Evolutionary conservation across 345 rosid genomes (phyloP).

Genomic region (Gossypioides kirkii): DNA sequence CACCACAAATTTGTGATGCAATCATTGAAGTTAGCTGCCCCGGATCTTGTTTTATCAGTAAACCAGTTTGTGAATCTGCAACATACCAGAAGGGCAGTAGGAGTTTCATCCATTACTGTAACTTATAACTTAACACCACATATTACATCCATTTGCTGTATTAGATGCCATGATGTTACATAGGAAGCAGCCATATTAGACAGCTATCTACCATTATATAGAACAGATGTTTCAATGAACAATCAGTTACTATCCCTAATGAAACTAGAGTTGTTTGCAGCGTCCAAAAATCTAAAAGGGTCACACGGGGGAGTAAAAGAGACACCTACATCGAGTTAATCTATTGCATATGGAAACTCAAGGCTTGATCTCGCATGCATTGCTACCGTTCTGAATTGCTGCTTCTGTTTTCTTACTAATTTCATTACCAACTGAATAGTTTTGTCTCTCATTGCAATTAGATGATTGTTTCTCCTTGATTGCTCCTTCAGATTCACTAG

Average conservation of each 20-base stretch:
- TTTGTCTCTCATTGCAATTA: constrained; percentile 13
- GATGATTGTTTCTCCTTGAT: constrained; percentile 9
- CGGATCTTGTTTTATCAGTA: not conserved
- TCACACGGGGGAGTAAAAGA: too few species aligned
- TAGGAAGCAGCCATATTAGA: constrained; percentile 17
- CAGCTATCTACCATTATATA: constrained; percentile 24
- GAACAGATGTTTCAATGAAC: too few species aligned
- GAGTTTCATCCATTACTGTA: not conserved
- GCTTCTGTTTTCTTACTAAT: constrained; percentile 29
- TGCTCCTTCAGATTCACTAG: constrained; percentile 9
- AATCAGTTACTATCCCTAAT: too few species aligned
- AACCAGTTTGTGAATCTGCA: not conserved
- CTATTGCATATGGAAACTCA: too few species aligned
- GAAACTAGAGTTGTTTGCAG: too few species aligned
- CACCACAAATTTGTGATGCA: constrained; percentile 4
- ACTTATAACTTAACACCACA: constrained; percentile 18
- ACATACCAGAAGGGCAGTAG: not conserved
- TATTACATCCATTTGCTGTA: constrained; percentile 18
- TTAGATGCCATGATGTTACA: constrained; percentile 18
- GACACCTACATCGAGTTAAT: too few species aligned
- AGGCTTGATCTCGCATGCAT: not conserved
- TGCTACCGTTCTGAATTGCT: constrained; percentile 34
- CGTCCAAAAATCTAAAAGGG: too few species aligned
- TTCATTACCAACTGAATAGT: constrained; percentile 12
- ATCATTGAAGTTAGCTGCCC: not conserved